These are phyloP conservation scores for Neurospora pannonica DNA, from an alignment of 495 filamentous ascomycete species.

Conservation along the genomic window DNA sequence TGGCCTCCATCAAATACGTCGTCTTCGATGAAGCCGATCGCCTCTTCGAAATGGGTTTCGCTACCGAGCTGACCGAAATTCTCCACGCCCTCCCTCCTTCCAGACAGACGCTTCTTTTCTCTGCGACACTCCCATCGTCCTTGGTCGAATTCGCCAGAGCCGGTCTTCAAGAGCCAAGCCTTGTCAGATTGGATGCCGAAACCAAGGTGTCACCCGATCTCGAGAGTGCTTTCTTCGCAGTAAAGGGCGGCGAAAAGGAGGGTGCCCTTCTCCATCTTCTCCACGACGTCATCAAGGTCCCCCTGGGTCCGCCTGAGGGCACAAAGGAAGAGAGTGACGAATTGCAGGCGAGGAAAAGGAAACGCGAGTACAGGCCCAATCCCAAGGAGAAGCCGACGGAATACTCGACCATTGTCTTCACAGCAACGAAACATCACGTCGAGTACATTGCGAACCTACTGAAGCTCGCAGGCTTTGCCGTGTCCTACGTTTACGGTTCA, in stretches of 20 bases:
- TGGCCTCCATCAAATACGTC: conserved; percentile 78
- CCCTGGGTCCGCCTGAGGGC: conserved; percentile 57
- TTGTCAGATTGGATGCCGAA: conserved; percentile 85
- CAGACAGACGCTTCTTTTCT: conserved; percentile 88
- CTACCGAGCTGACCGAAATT: conserved; percentile 86
- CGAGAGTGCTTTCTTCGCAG: conserved; percentile 83
- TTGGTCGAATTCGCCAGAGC: conserved; percentile 93
- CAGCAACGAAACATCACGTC: conserved; percentile 95
- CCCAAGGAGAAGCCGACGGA: conserved; percentile 50
- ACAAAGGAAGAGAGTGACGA: conserved; percentile 38
- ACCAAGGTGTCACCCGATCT: conserved; percentile 93
- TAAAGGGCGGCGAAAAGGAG: conserved; percentile 89
- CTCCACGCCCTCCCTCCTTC: conserved; percentile 73
- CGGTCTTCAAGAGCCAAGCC: conserved; percentile 77
- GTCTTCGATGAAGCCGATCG: conserved; percentile 97
- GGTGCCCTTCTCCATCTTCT: conserved; percentile 82
- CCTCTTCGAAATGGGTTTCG: conserved; percentile 97
- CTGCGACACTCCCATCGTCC: conserved; percentile 85
- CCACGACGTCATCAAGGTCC: conserved; percentile 87
- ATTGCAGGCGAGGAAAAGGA: conserved; percentile 53
- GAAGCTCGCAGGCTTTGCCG: conserved; percentile 64
- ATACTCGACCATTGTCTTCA: conserved; percentile 88
- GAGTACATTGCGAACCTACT: conserved; percentile 79
- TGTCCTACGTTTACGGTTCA: conserved; percentile 87
- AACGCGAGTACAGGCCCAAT: conserved; percentile 46